These are phyloP conservation scores for Cylindrotheca closterium DNA, from an alignment of 108 stramenopile species.

Conservation along the genomic window DNA sequence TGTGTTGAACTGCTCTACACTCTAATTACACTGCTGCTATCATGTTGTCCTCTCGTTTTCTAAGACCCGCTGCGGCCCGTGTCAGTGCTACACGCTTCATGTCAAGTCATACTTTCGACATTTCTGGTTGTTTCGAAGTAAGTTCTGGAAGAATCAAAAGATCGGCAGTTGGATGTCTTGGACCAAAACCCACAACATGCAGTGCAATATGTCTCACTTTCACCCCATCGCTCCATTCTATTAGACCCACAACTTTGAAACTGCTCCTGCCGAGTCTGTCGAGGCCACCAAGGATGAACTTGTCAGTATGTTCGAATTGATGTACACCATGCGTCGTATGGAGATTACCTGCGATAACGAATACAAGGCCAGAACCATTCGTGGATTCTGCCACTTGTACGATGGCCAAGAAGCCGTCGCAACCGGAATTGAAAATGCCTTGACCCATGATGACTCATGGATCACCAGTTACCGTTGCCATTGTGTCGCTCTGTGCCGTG, in stretches of 20 bases:
- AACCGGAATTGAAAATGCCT: constrained; percentile 90
- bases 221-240: neutral
- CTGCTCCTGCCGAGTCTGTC: constrained; percentile 60
- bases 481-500: constrained; percentile 91
- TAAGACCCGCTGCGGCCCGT: neutral
- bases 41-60: neutral
- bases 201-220: neutral
- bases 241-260: constrained; percentile 78
- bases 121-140: constrained; percentile 74
- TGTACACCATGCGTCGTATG: constrained; percentile 99
- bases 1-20: no score
- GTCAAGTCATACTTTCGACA: constrained; percentile 59
- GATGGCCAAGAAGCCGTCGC: constrained; percentile 99
- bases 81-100: constrained; percentile 3
- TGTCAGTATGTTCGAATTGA: constrained; percentile 87
- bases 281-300: constrained; percentile 93
- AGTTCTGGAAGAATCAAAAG: neutral
- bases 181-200: neutral
- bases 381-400: constrained; percentile 99
- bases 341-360: constrained; percentile 99
- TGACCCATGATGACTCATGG: constrained; percentile 89
- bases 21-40: no score
- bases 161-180: neutral
- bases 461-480: constrained; percentile 99
- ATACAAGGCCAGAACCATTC: constrained; percentile 97